phyloP scores from a whole-genome alignment of 345 rosid genomes.

The thale cress (Arabidopsis thaliana) region DNA sequence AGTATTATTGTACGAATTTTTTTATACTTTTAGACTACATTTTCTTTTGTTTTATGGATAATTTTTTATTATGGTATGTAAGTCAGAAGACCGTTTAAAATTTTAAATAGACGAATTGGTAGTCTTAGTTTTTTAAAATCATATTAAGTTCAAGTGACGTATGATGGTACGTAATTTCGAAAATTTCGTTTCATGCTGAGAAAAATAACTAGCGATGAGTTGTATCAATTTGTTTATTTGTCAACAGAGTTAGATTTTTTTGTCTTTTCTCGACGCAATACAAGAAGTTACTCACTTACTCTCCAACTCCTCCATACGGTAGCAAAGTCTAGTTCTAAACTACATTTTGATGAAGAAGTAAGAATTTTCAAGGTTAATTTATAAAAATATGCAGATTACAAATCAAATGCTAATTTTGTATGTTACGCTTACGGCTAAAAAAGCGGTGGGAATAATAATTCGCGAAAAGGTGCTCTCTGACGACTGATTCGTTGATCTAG shows the following conservation, averaged over 20 bases:
- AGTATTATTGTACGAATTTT: conserved; percentile 1
- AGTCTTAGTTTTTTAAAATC: background rate
- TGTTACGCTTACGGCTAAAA: conserved; percentile 9
- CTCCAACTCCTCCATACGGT: conserved; percentile 1
- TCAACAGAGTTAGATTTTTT: background rate
- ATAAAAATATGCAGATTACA: background rate
- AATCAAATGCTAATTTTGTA: background rate
- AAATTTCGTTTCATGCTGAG: background rate
- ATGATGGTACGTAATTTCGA: background rate
- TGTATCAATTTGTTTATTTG: background rate
- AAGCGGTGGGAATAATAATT: conserved; percentile 38
- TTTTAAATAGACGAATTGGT: background rate
- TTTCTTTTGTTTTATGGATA: no score
- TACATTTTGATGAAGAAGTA: conserved; percentile 14
- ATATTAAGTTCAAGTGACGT: background rate
- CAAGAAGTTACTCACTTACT: no score
- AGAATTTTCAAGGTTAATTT: no score
- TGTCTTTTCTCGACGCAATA: background rate
- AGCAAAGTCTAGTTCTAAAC: conserved; percentile 12
- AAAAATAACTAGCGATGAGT: background rate
- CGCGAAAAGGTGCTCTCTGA: conserved; percentile 22
- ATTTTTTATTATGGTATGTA: no score
- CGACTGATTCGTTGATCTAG: conserved; percentile 37
- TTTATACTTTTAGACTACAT: background rate
- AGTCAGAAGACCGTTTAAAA: no score